A percentile compares a stretch with the other conserved stretches of the same genome.
Conservation (phyloP, 2,329 filamentous ascomycete species). For the Fusarium nodosum region DNA sequence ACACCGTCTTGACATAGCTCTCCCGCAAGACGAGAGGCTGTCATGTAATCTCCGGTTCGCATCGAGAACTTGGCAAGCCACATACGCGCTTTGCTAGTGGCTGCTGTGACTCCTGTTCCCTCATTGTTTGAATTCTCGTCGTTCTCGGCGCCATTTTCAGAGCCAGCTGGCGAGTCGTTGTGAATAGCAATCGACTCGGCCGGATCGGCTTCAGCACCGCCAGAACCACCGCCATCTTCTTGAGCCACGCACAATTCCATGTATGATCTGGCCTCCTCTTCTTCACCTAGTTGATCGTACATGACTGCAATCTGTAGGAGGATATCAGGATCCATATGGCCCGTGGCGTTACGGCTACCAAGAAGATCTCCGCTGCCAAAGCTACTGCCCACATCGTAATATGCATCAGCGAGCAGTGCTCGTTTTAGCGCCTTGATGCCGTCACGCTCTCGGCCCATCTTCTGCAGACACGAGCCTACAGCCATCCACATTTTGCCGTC, state of each 20-base stretch:
- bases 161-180: slow-evolving; percentile 63
- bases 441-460: slow-evolving; percentile 87
- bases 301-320: slow-evolving; percentile 90
- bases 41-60: slow-evolving; percentile 78
- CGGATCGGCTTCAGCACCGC: slow-evolving; percentile 58
- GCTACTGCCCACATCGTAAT: slow-evolving; percentile 77
- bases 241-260: slow-evolving; percentile 97
- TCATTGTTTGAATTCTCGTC: slow-evolving; percentile 57
- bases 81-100: slow-evolving; percentile 91
- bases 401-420: slow-evolving; percentile 87
- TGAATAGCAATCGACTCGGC: slow-evolving; percentile 68
- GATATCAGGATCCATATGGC: slow-evolving; percentile 87
- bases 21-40: slow-evolving; percentile 84
- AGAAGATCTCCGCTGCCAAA: slow-evolving; percentile 63
- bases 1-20: slow-evolving; percentile 96
- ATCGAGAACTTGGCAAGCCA: slow-evolving; percentile 92
- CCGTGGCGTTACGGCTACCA: slow-evolving; percentile 64
- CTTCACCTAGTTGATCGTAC: slow-evolving; percentile 84
- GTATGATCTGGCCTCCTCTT: slow-evolving; percentile 86
- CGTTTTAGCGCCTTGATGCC: slow-evolving; percentile 96
- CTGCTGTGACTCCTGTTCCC: slow-evolving; percentile 87
- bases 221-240: slow-evolving; percentile 77
- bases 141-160: slow-evolving; percentile 56
- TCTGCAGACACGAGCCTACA: slow-evolving; percentile 90
- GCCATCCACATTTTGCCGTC: slow-evolving; percentile 99